These are phyloP conservation scores for Suillus ampliporus DNA, from an alignment of 768 basidiomycete genomes.

Conservation along the genomic window DNA sequence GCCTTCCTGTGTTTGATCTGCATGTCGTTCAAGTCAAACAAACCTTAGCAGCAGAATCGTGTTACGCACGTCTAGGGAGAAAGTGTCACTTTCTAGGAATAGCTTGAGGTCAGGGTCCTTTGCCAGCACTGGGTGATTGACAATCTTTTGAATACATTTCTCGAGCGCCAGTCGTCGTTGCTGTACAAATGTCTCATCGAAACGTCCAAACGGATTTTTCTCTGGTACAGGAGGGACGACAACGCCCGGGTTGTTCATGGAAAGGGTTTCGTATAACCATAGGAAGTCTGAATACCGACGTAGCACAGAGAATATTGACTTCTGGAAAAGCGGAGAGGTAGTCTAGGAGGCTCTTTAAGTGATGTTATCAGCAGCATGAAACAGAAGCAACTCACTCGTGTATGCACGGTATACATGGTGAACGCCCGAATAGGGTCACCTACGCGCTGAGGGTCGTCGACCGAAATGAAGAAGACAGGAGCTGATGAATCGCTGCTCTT, in stretches of 20 bases:
- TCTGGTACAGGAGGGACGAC: constrained; percentile 97
- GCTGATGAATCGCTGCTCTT: constrained; percentile 53
- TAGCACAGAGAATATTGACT: constrained; percentile 88
- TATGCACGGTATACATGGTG: constrained; percentile 97
- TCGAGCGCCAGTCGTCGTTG: constrained; percentile 85
- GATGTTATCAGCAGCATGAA: not conserved
- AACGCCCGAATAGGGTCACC: constrained; percentile 95
- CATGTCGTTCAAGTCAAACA: constrained; percentile 8
- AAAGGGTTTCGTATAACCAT: constrained; percentile 92
- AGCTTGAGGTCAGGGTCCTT: constrained; percentile 88
- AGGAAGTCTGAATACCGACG: constrained; percentile 98
- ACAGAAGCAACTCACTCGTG: constrained; percentile 56
- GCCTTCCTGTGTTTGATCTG: constrained; percentile 90
- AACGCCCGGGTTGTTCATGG: constrained; percentile 92
- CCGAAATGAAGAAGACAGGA: constrained; percentile 83
- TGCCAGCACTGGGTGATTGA: constrained; percentile 87
- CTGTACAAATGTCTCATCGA: constrained; percentile 90
- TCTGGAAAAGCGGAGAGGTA: constrained; percentile 82
- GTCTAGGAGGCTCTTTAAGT: constrained; percentile 54
- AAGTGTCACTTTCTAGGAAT: constrained; percentile 94
- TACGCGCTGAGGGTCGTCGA: constrained; percentile 97
- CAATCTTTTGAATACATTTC: constrained; percentile 91
- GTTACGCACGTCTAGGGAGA: constrained; percentile 80
- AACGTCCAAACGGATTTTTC: constrained; percentile 92
- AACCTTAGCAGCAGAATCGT: not conserved